A percentile compares a stretch with the other conserved stretches of the same genome.
Evolutionary conservation across 2,329 filamentous ascomycete species (phyloP).

Genomic region (Pseudogymnoascus sp.): DNA sequence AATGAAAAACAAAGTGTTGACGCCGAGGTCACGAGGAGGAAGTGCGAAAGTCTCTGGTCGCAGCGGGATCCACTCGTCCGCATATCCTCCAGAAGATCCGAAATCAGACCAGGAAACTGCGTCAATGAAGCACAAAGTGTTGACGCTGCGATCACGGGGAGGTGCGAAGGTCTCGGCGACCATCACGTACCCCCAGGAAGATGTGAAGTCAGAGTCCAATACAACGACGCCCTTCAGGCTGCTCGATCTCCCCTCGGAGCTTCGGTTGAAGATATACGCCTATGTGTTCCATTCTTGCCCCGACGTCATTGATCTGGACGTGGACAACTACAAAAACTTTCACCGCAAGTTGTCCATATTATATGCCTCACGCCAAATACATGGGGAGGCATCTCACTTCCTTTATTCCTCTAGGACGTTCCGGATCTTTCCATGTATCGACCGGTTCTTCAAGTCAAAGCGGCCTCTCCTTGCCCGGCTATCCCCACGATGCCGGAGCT

Average conservation of each 20-base stretch:
- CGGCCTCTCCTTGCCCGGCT: slow-evolving; percentile 62
- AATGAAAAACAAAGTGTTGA: background rate
- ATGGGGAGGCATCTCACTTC: slow-evolving; percentile 54
- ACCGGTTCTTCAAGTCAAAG: slow-evolving; percentile 65
- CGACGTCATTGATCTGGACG: slow-evolving; percentile 57
- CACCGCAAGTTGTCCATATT: slow-evolving; percentile 53
- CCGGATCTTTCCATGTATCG: slow-evolving; percentile 59
- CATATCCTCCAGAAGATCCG: slow-evolving; percentile 24
- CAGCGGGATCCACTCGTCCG: slow-evolving; percentile 15
- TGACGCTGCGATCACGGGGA: background rate
- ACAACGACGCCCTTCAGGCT: slow-evolving; percentile 48
- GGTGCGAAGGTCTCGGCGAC: background rate
- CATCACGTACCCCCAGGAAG: background rate
- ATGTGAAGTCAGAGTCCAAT: background rate
- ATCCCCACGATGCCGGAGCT: slow-evolving; percentile 49
- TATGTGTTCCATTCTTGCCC: slow-evolving; percentile 49
- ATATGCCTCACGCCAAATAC: slow-evolving; percentile 51
- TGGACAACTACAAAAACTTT: slow-evolving; percentile 55
- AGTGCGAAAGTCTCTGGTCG: background rate
- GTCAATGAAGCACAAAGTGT: background rate
- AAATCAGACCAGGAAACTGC: background rate
- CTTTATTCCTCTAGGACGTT: slow-evolving; percentile 59
- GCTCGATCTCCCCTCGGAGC: slow-evolving; percentile 59
- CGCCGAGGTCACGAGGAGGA: background rate
- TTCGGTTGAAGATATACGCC: slow-evolving; percentile 62